Base-by-base conservation (phyloP, 1,139 yeast genomes). In the Arxiozyma slooffiae region DNA sequence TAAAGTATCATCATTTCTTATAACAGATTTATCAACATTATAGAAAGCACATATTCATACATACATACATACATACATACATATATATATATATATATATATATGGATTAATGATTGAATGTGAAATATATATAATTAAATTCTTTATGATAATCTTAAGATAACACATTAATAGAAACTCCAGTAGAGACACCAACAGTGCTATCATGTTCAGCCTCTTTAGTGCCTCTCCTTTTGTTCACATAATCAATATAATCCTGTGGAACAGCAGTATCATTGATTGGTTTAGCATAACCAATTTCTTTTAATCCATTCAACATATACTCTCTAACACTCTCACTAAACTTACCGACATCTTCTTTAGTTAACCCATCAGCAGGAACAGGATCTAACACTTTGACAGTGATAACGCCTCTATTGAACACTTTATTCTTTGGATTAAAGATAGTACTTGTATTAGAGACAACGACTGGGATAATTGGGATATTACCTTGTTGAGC, bases 401-500 rank as follows among this genome's bases (percentile, higher is more conserved):
- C 75, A 44, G 72, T 71, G 55, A 85, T 83, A 54, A 77, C 80
- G 52, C 95, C 95, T 37, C 76, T 60, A 58, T 81, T 80, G 67
- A 85, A 85, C 18, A 77, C 73, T 53, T 72, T 75, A 26, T 63
- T 60, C 57, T 78, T 77, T 46, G 85, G 71, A 60, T 80, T 78
- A 71, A 86, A 79, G 42, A 94, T 68, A 39, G 79, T 78, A 7
- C 95, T 82, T 51, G 95, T 86, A 70, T 92, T 94, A 43, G 90
- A 79, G 7, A 88, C 87, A 9, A 87, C 95, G 44, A 85, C 74
- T 3, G 99, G 98, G 16, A 92, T 80, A 45, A 92, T 73, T 23
- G 97, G 97, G 38, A 92, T 81, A 41, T 80, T 81, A 3, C 96
- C 96, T 68, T 90, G 95, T 55, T 85, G 85, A 14, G 99, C 98